These are phyloP conservation scores for Penicillium sp. DNA, from an alignment of 2,329 filamentous ascomycete species.

Conservation along the genomic window DNA sequence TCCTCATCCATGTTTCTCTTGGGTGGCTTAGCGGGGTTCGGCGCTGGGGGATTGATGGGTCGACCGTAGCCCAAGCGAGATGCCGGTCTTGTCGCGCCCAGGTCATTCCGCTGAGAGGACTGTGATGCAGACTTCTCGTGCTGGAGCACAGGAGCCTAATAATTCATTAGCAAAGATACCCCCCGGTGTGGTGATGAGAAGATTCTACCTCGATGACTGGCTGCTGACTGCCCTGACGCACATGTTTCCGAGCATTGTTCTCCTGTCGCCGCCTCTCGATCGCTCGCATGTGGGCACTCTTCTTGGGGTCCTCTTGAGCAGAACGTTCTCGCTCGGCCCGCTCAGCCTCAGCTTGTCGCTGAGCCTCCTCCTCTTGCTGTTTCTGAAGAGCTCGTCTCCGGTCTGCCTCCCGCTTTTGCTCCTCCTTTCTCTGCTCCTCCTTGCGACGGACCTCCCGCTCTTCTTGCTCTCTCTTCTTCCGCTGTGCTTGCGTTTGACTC, in stretches of 20 bases:
- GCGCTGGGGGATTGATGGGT: conserved; percentile 62
- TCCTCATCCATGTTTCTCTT: conserved; percentile 73
- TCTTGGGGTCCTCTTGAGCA: conserved; percentile 63
- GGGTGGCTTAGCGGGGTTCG: conserved; percentile 69
- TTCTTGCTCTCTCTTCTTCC: conserved; percentile 82
- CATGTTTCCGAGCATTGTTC: conserved; percentile 45
- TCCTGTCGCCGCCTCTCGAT: conserved; percentile 56
- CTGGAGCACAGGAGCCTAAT: conserved; percentile 28
- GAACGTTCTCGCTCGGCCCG: conserved; percentile 49
- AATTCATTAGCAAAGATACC: conserved; percentile 2
- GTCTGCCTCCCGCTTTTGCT: conserved; percentile 58
- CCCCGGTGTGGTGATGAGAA: background rate
- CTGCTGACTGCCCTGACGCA: conserved; percentile 48
- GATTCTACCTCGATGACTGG: conserved; percentile 41
- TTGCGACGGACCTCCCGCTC: conserved; percentile 78
- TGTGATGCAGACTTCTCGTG: conserved; percentile 34
- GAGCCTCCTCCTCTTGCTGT: conserved; percentile 61
- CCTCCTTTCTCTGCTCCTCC: conserved; percentile 72
- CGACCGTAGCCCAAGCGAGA: conserved; percentile 54
- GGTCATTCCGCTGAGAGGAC: conserved; percentile 48
- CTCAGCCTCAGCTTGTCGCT: conserved; percentile 61
- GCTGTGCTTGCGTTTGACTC: conserved; percentile 62
- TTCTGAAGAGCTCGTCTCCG: conserved; percentile 67
- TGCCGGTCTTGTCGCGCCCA: conserved; percentile 54
- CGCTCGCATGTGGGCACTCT: conserved; percentile 64